Evolutionary conservation across 2,329 filamentous ascomycete genomes (phyloP).

Genomic region (Fusarium chaquense): DNA sequence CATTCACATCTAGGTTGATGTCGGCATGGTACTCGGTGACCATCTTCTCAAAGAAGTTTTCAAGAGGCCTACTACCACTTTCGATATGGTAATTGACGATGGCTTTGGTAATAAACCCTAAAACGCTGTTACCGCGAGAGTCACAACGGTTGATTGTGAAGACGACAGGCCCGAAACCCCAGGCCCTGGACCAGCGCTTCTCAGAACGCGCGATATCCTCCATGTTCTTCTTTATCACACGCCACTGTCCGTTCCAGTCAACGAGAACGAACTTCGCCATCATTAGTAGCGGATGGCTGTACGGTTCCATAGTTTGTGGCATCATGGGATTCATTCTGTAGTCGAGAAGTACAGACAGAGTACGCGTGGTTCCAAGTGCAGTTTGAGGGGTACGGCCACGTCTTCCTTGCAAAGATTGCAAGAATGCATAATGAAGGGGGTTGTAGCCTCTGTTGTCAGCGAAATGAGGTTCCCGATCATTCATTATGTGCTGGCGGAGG

Average conservation of each 20-base stretch:
- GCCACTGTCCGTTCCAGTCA: slow-evolving; percentile 8
- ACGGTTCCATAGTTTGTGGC: slow-evolving; percentile 8
- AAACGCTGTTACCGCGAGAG: background rate
- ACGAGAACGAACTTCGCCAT: background rate
- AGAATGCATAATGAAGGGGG: slow-evolving; percentile 7
- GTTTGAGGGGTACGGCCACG: background rate
- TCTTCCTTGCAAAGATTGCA: background rate
- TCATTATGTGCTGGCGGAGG: background rate
- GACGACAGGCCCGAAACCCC: background rate
- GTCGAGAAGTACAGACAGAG: background rate
- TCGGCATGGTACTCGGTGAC: background rate
- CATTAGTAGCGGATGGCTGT: background rate
- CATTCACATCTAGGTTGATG: slow-evolving; percentile 16
- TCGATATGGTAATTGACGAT: background rate
- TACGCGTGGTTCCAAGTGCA: background rate
- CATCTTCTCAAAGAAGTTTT: background rate
- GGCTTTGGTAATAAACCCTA: background rate
- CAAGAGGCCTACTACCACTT: background rate
- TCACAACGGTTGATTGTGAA: background rate
- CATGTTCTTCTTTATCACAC: background rate
- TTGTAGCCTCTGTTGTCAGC: slow-evolving; percentile 8
- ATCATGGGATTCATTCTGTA: slow-evolving; percentile 3
- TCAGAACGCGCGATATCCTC: background rate
- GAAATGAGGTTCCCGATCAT: background rate
- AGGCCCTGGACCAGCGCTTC: background rate